Evolutionary conservation across 148 eudicot species (phyloP), one percentile per base, ranked within the genome.

Genomic region (Nepenthes mirabilis): DNA sequence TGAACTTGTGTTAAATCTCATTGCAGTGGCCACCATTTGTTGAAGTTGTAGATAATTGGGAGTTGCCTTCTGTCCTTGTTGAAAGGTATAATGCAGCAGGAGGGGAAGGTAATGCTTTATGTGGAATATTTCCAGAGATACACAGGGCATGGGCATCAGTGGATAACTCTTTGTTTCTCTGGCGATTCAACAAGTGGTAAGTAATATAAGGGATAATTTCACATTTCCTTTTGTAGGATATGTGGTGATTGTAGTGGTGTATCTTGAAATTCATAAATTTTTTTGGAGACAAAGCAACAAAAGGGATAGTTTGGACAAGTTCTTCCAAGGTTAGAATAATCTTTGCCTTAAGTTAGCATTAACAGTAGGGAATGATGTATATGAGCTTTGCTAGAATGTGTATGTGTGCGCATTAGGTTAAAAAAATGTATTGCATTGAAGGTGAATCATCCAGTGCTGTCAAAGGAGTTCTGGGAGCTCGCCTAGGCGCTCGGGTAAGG

Each of bases 71-170:
- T 55, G 94, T 89, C 65, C 82, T 93, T 52, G 69, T 89, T 71
- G 97, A 93, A 76, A 86, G 97, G 72, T 89, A 93, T 65, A 89
- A 93, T 74, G 84, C 95, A 50, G 83, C 86, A 67, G 97, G 97
- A 55, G 99, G 99, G 12, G 99, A 93, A 77, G 99, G 99, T 71
- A 89, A 89, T 68, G 99, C 99, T 50, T 70, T 93, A 48, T 89
- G 99, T 81, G 99, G 97, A 68, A 84, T 93, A 59, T 93, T 93
- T 73, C 97, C 99, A 10, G 99, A 93, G 81, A 93, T 93, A 63
- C 97, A 91, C 11, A 78, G 99, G 73, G 95, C 97, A 52, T 93
- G 99, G 99, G 99, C 99, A 60, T 86, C 97, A 23, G 97, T 93
- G n/a, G 99, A 93, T 72, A 86, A 86, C 66, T 78, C 99, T 45